phyloP scores from a whole-genome alignment of 768 basidiomycete species.

The Leccinum subtestaceum region DNA sequence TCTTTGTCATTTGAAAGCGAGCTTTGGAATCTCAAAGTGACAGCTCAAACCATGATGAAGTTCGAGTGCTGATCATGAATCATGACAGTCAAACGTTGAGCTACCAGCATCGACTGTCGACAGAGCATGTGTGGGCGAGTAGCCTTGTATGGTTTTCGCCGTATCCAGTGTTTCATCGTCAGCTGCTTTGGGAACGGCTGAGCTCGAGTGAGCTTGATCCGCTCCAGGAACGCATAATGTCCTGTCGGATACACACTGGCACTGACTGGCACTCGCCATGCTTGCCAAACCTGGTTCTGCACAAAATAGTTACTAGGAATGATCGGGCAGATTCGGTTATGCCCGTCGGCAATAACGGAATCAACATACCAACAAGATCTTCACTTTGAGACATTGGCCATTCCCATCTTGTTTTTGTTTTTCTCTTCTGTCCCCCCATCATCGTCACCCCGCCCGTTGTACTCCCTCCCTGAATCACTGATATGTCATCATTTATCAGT shows the following conservation, averaged over 20 bases:
- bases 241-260: too few species aligned
- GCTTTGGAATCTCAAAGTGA: too few species aligned
- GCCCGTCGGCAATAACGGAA: neutral
- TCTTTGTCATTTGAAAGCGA: neutral
- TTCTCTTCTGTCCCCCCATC: neutral
- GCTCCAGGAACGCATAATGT: neutral
- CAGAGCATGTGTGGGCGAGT: neutral
- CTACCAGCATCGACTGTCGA: too few species aligned
- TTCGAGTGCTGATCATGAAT: neutral
- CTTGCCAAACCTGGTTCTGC: neutral
- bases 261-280: too few species aligned
- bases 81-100: neutral
- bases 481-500: conserved; percentile 15
- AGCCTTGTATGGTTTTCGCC: neutral
- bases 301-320: neutral
- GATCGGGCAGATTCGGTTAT: neutral
- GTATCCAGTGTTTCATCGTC: neutral
- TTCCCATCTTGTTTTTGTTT: too few species aligned
- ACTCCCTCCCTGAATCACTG: neutral
- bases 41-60: too few species aligned
- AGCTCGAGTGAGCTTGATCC: neutral
- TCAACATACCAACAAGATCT: neutral
- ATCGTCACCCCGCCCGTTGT: neutral
- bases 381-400: neutral
- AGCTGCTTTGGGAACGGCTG: neutral